Percentiles rank a stretch among this genome's conserved stretches.
These are phyloP conservation scores for Coelastrella sp. DNA, from an alignment of 139 green algal genomes.

Conservation along the genomic window DNA sequence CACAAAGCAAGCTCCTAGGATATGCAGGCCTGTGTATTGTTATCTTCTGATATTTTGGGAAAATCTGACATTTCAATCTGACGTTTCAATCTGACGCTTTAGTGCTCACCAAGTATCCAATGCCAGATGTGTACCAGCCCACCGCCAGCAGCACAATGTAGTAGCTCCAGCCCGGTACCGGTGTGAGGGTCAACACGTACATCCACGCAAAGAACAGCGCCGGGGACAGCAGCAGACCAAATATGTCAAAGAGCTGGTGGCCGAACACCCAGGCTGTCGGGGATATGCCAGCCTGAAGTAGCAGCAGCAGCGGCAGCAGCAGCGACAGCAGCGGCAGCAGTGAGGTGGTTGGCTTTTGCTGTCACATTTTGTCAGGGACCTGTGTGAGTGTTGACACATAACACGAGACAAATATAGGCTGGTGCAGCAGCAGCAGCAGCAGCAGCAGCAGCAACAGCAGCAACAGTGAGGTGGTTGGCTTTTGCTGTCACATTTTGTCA, in stretches of 20 bases:
- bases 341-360: too few relatives aligned
- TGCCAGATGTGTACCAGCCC: constrained; percentile 32
- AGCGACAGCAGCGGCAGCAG: neutral
- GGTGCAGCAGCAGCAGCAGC: too few relatives aligned
- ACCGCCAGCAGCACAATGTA: constrained; percentile 27
- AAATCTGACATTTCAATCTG: too few relatives aligned
- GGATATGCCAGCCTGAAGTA: constrained; percentile 10
- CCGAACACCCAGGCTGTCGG: constrained; percentile 30
- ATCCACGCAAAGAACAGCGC: constrained; percentile 38
- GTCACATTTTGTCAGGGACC: neutral
- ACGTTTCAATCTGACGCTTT: too few relatives aligned
- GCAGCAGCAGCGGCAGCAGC: neutral
- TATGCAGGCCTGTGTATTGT: too few relatives aligned
- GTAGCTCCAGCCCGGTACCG: neutral
- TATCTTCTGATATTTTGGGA: too few relatives aligned
- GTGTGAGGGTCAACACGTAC: constrained; percentile 34
- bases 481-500: too few relatives aligned
- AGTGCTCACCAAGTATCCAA: constrained; percentile 34
- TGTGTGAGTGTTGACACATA: constrained; percentile 28
- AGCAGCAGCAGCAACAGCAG: constrained; percentile 6
- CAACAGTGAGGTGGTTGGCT: too few relatives aligned
- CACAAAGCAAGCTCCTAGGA: too few relatives aligned
- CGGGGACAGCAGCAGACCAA: constrained; percentile 18
- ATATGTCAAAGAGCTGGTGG: constrained; percentile 27
- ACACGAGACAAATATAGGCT: constrained; percentile 10